Evolutionary conservation across 2,329 filamentous ascomycete genomes (phyloP), one percentile per base, ranked within the genome.

Genomic region (Thelonectria rubi): DNA sequence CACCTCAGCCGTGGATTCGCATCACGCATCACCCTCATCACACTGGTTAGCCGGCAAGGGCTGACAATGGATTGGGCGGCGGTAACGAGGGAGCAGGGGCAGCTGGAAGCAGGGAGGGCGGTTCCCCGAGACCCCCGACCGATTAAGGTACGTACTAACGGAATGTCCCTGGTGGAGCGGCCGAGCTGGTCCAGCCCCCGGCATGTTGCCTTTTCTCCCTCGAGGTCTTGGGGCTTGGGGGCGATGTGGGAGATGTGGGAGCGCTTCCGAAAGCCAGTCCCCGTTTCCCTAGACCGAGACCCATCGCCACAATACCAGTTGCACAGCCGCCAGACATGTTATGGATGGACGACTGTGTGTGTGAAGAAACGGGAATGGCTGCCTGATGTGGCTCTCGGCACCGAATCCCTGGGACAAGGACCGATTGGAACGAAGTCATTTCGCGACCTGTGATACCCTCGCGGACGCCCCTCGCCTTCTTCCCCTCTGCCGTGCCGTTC

Each of bases 261-360:
- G 39, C 18, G n/a, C 39, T 42, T 17, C 39, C 39, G 37, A 40
- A 17, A 40, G 37, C 37, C 15, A 43, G n/a, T 17, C 17, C 40
- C 40, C 40, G 37, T 40, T 40, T 11, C 15, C 40, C 15, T 5
- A 43, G 40, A 43, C 17, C 17, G 18, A 11, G 18, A 43, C 40
- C 39, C n/a, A 43, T 43, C 21, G 42, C 42, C 42, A 46, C 42
- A 46, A 46, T 46, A 46, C 42, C 42, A 21, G 42, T 10, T 18
- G 42, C 7, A 24, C 12, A 43, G 40, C n/a, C n/a, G n/a, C n/a
- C n/a, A n/a, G n/a, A n/a, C n/a, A n/a, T n/a, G n/a, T n/a, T n/a
- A 15, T 17, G 40, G n/a, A 18, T 12, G 37, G 12, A 20, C 40
- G 40, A 37, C 3, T 37, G 34, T 14, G 15, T 15, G 34, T 15